These are phyloP conservation scores for Thelonectria rubi DNA, from an alignment of 2,329 filamentous ascomycete species.

Conservation along the genomic window DNA sequence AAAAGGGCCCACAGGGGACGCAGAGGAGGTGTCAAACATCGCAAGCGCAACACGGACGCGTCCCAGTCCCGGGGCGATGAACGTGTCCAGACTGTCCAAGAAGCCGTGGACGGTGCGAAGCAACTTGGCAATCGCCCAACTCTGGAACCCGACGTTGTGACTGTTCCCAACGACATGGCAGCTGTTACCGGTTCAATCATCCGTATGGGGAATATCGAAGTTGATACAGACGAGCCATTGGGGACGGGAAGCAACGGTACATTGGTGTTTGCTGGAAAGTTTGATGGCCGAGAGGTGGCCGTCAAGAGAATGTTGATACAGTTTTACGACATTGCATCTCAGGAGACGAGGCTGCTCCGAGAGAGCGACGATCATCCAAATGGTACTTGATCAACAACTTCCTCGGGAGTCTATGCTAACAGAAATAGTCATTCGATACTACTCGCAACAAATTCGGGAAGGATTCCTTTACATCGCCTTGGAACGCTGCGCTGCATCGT, in stretches of 20 bases:
- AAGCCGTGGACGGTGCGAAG: constrained; percentile 67
- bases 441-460: constrained; percentile 86
- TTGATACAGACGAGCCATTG: constrained; percentile 70
- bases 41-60: constrained; percentile 63
- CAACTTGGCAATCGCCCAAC: constrained; percentile 62
- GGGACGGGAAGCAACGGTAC: constrained; percentile 95
- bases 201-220: constrained; percentile 70
- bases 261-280: constrained; percentile 92
- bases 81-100: constrained; percentile 62
- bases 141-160: constrained; percentile 70
- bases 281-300: constrained; percentile 90
- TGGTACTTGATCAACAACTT: constrained; percentile 52
- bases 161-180: constrained; percentile 64
- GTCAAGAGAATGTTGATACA: constrained; percentile 97
- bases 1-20: constrained; percentile 75
- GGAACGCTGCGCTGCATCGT: constrained; percentile 90
- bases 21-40: constrained; percentile 76
- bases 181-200: constrained; percentile 68
- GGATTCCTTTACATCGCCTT: constrained; percentile 96
- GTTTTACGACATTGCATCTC: constrained; percentile 93
- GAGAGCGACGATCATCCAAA: constrained; percentile 97
- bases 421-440: constrained; percentile 87
- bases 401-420: constrained; percentile 24
- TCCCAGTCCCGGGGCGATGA: constrained; percentile 62
- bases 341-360: constrained; percentile 88